Conservation (phyloP, 495 filamentous ascomycete species). For the Podospora tetraspora region DNA sequence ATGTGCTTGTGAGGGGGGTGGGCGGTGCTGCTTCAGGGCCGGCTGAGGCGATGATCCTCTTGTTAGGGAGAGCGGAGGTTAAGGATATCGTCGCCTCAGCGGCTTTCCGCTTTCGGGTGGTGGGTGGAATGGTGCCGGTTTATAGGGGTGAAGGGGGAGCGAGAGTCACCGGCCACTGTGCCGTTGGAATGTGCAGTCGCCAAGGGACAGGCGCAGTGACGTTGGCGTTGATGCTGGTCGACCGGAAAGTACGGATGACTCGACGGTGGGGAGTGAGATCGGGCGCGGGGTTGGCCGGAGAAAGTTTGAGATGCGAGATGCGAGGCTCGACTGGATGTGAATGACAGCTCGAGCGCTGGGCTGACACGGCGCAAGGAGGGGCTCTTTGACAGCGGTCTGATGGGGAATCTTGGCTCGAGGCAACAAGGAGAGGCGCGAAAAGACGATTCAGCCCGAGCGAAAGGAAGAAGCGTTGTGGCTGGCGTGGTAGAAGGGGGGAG, state of each 20-base stretch:
- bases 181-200: neutral
- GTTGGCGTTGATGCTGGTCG: neutral
- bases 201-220: neutral
- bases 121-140: constrained; percentile 55
- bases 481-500: neutral
- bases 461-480: neutral
- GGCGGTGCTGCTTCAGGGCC: constrained; percentile 45
- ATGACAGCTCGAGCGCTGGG: neutral
- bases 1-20: constrained; percentile 53
- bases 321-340: constrained; percentile 2
- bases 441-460: neutral
- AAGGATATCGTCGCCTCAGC: constrained; percentile 62
- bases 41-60: constrained; percentile 49
- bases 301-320: neutral
- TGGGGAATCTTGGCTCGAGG: neutral
- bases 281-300: neutral
- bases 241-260: neutral
- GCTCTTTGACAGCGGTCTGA: neutral
- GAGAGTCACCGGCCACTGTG: neutral
- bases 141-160: neutral
- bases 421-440: neutral
- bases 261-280: neutral
- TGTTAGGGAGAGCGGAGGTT: constrained; percentile 41
- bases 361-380: neutral
- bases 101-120: constrained; percentile 87